Percentiles rank a stretch among this genome's conserved stretches.
Evolutionary conservation across 2,329 filamentous ascomycete species (phyloP).

Genomic region (Aureobasidium melanogenum): DNA sequence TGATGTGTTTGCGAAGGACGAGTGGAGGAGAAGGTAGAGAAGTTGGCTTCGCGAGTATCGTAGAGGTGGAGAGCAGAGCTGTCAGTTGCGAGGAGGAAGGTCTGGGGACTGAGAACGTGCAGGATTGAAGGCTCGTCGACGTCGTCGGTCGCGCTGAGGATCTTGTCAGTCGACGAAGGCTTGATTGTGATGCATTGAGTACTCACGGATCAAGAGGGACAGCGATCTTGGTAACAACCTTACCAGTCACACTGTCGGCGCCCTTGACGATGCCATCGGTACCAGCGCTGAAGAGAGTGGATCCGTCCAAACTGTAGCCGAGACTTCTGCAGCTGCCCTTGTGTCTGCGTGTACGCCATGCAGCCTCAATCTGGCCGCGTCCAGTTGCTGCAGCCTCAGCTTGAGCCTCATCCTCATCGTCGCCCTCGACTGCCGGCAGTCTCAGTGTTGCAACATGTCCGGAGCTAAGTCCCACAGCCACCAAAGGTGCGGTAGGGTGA

Average conservation of each 20-base stretch:
- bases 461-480: conserved; percentile 75
- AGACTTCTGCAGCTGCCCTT: conserved; percentile 87
- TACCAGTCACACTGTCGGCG: conserved; percentile 48
- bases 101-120: conserved; percentile 77
- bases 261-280: conserved; percentile 57
- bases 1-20: conserved; percentile 71
- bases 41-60: conserved; percentile 53
- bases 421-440: conserved; percentile 51
- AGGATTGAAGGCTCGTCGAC: conserved; percentile 72
- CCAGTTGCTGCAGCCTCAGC: conserved; percentile 46
- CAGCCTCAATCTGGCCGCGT: conserved; percentile 66
- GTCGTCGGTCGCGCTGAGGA: conserved; percentile 31
- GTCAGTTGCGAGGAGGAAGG: conserved; percentile 81
- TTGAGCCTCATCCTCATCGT: conserved; percentile 41
- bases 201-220: conserved; percentile 51
- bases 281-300: conserved; percentile 52
- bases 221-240: conserved; percentile 72
- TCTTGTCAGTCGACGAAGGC: not conserved
- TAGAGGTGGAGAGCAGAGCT: conserved; percentile 81
- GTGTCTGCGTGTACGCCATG: conserved; percentile 82
- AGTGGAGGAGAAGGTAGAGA: conserved; percentile 39
- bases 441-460: conserved; percentile 82
- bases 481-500: conserved; percentile 73
- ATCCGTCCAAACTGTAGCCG: conserved; percentile 69
- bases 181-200: rapidly evolving